A percentile compares a stretch with the other conserved stretches of the same genome.
Conservation (phyloP, 139 green algal species). For the Haematococcus lacustris region DNA sequence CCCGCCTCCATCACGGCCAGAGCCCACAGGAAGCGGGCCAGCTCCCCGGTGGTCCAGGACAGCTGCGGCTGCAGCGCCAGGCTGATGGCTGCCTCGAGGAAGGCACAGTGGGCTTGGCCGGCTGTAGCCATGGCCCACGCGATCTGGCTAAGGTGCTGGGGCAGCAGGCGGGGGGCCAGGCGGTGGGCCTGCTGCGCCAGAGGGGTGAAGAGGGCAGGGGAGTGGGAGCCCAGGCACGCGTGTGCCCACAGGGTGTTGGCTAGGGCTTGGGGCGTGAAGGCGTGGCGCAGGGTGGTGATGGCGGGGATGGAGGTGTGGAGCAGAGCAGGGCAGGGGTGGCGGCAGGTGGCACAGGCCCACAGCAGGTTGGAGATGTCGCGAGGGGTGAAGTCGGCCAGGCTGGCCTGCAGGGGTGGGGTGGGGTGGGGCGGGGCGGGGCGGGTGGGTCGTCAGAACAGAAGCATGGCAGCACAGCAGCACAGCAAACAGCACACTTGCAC, state of each 20-base stretch:
- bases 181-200: neutral
- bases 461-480: too few species aligned
- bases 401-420: neutral
- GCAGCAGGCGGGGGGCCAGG: neutral
- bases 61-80: neutral
- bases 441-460: too few species aligned
- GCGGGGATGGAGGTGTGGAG: too few species aligned
- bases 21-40: neutral
- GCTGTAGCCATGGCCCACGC: neutral
- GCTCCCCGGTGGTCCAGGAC: neutral
- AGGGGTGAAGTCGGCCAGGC: neutral
- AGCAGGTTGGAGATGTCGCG: slow-evolving; percentile 1
- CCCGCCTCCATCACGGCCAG: too few species aligned
- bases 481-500: too few species aligned
- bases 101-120: too few species aligned
- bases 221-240: neutral
- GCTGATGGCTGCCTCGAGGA: too few species aligned
- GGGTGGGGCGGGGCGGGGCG: too few species aligned
- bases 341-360: neutral
- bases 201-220: neutral
- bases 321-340: too few species aligned
- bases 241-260: slow-evolving; percentile 1
- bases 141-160: neutral
- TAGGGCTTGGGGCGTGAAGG: neutral
- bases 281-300: too few species aligned